phyloP scores from a whole-genome alignment of 2,329 filamentous ascomycete species.

The Curvularia verruculosa region DNA sequence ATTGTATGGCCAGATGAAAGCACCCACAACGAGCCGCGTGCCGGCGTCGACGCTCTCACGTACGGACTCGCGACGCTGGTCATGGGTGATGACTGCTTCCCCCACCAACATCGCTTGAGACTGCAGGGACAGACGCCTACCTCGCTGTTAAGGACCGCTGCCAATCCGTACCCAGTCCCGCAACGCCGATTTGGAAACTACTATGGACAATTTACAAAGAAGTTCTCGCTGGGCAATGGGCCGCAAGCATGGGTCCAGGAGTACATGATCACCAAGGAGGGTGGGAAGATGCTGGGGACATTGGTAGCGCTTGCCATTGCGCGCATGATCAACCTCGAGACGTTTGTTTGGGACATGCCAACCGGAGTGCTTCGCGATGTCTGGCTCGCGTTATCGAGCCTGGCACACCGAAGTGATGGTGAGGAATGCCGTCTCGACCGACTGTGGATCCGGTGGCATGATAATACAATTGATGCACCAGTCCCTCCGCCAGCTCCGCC shows the following conservation, averaged over 20 bases:
- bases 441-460: slow-evolving; percentile 83
- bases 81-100: slow-evolving; percentile 70
- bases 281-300: slow-evolving; percentile 87
- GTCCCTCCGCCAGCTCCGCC: slow-evolving; percentile 46
- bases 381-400: slow-evolving; percentile 76
- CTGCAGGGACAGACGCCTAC: slow-evolving; percentile 22
- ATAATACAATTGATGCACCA: slow-evolving; percentile 63
- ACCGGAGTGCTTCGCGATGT: slow-evolving; percentile 82
- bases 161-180: slow-evolving; percentile 44
- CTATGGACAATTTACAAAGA: slow-evolving; percentile 78
- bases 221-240: slow-evolving; percentile 85
- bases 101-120: slow-evolving; percentile 48
- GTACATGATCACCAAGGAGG: slow-evolving; percentile 81
- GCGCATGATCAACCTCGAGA: slow-evolving; percentile 81
- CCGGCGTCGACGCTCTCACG: slow-evolving; percentile 80
- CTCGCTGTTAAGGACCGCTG: slow-evolving; percentile 12
- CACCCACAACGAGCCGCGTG: slow-evolving; percentile 67
- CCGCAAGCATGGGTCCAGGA: slow-evolving; percentile 79
- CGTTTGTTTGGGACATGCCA: slow-evolving; percentile 88
- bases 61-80: slow-evolving; percentile 82
- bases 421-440: slow-evolving; percentile 71
- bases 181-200: slow-evolving; percentile 68
- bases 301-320: slow-evolving; percentile 79
- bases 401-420: slow-evolving; percentile 66
- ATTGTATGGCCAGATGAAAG: slow-evolving; percentile 84